These are phyloP conservation scores for Pythium phragmitis DNA, from an alignment of 352 stramenopile species.

Conservation along the genomic window DNA sequence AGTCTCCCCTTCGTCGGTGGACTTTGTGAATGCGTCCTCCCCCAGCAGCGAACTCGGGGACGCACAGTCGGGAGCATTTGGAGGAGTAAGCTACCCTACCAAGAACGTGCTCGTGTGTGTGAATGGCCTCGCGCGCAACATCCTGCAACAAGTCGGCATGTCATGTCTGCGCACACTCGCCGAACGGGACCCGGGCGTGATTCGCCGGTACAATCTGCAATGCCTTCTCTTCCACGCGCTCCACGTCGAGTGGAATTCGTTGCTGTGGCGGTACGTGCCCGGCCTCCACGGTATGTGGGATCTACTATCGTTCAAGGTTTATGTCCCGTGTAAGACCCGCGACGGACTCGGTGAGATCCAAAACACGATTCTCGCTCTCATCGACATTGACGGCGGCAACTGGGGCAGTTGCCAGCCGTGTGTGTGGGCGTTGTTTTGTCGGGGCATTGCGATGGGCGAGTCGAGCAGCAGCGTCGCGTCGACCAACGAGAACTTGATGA, in stretches of 20 bases:
- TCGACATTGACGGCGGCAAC: conserved; percentile 64
- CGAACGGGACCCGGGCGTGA: conserved; percentile 68
- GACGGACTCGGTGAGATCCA: conserved; percentile 47
- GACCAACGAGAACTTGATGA: conserved; percentile 53
- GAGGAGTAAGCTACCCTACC: conserved; percentile 23
- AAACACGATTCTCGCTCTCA: conserved; percentile 56
- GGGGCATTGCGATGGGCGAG: conserved; percentile 77
- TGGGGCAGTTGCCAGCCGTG: conserved; percentile 49
- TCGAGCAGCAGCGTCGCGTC: conserved; percentile 40
- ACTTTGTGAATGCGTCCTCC: conserved; percentile 13
- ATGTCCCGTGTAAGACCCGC: conserved; percentile 28
- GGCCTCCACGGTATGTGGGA: conserved; percentile 73
- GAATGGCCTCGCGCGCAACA: conserved; percentile 56
- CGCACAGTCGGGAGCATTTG: conserved; percentile 25
- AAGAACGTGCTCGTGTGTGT: conserved; percentile 45
- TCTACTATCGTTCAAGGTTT: conserved; percentile 44
- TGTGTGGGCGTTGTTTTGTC: conserved; percentile 74
- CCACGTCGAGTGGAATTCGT: conserved; percentile 59
- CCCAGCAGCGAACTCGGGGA: conserved; percentile 17
- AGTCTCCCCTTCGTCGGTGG: conserved; percentile 11
- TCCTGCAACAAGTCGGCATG: conserved; percentile 69
- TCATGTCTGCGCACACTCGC: conserved; percentile 79
- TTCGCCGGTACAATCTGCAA: conserved; percentile 58
- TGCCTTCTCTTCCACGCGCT: conserved; percentile 79
- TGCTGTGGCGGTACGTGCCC: conserved; percentile 66